Base-by-base conservation (phyloP, 805 yeast species). In the Pichia nanzhaoensis region DNA sequence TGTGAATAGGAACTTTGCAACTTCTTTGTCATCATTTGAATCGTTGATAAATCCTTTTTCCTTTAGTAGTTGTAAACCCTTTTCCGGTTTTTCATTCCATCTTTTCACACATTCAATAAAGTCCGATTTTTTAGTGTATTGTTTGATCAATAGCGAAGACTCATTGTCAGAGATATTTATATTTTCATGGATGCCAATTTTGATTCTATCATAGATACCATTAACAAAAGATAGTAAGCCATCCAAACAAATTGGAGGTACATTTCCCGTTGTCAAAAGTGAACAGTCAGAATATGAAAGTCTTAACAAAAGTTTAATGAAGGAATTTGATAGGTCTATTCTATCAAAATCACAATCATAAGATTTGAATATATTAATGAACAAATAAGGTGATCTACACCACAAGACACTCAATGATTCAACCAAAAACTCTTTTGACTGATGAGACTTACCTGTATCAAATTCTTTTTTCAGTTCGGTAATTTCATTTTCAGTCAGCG, bases 201-300 rank as follows among this genome's bases (percentile, higher is more conserved):
- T 67, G 50, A 77, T 58, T 57, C 82, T 59, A 38, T 73, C 77
- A 51, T 75, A 73, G 38, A 86, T 68, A 14, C 82, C 80, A 47
- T 78, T 75, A 35, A 90, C 69, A 45, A 84, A 79, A 2, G 85
- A 74, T 19, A 91, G 68, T 3, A 93, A 62, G 1, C 97, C 95
- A 55, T 93, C 98, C 42, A 93, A 68, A 56, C 98, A 91, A 7
- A 89, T 75, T 0, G 98, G 96, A 0, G 99, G 98, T 1, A 91
- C 95, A 55, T 77, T 82, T 34, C 84, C 86, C 0, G 96, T 85
- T 0, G 95, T 82, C 54, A 74, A 69, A 9, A 73, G 55, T 0
- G 97, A 95, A 10, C 91, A 76, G 57, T 89, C 95, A 0, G 98
- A 95, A 37, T 87, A 74, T 0, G 97, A 82, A 28, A 89, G 68